Base-by-base conservation (phyloP, 2,329 filamentous ascomycete genomes). In the Colletotrichum karsti region DNA sequence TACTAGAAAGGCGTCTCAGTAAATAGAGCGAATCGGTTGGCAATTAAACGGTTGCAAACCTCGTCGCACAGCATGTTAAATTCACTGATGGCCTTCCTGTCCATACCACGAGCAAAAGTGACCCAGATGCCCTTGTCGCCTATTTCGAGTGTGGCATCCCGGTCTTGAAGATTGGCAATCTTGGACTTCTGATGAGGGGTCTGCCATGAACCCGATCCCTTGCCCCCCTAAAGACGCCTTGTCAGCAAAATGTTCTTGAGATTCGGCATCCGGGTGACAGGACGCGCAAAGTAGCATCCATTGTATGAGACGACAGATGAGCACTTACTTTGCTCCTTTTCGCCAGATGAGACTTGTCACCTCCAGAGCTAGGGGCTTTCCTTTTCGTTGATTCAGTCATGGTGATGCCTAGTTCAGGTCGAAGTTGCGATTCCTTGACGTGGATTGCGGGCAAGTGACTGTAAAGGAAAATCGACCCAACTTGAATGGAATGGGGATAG, bases 81-180 rank as follows among this genome's bases (percentile, higher is more conserved):
- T 76, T 95, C 93, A 55, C 85, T 82, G 3, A 92, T 86, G 13
- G 92, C 91, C 77, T 90, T 91, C 44, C 83, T 84, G 78, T 93
- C 92, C 81, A 92, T 91, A 71, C 88, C 88, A 75, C 91, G 87
- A 57, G 91, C 89, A 76, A 92, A 95, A 0, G 92, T 94, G 28
- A 91, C 90, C 92, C 92, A 95, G 66, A 95, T 90, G 5, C 93
- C 93, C 58, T 85, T 83, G 74, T 94, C 91, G 5, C 92, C 92
- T 5, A 91, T 83, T 72, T 92, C 88, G 53, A 94, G 79, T 12
- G 78, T 75, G 41, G 79, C 83, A 42, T 83, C 84, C 71, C 79
- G 72, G 41, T 80, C 81, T 13, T 78, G 79, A 68, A 79, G 77
- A 56, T 80, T 77, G 20, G 81, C 80, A 46, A 81, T 72, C 74